Conservation (phyloP, 305 asterid species). For the Ilex paraguariensis region DNA sequence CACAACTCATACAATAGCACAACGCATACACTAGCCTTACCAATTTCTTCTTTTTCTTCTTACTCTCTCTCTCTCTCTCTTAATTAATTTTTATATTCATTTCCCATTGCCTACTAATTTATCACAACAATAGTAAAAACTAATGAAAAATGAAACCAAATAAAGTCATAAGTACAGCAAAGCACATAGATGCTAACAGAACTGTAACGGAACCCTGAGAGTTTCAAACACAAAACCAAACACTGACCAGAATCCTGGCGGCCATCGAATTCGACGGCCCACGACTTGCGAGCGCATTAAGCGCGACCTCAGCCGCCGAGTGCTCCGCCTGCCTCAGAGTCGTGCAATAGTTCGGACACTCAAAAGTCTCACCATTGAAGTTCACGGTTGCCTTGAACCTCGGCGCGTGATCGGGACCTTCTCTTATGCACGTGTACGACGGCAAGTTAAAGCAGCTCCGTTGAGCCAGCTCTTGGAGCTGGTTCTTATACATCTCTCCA, state of each 20-base stretch:
- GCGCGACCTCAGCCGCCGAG: constrained; percentile 81
- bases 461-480: constrained; percentile 85
- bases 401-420: constrained; percentile 93
- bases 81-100: too few species aligned
- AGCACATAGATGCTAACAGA: background rate
- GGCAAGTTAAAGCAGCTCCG: constrained; percentile 88
- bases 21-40: too few species aligned
- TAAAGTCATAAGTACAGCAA: background rate
- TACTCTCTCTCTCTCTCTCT: too few species aligned
- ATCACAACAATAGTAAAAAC: too few species aligned
- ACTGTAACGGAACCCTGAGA: too few species aligned
- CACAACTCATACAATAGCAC: too few species aligned
- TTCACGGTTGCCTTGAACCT: constrained; percentile 69
- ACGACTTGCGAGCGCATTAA: constrained; percentile 52
- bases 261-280: constrained; percentile 68
- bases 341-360: constrained; percentile 67
- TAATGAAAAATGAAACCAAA: background rate
- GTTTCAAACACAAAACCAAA: background rate
- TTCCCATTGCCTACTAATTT: too few species aligned
- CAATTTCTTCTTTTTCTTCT: too few species aligned
- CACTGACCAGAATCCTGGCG: constrained; percentile 54
- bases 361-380: constrained; percentile 70
- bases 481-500: constrained; percentile 70
- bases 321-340: constrained; percentile 79
- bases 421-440: constrained; percentile 53